A percentile compares a stretch with the other conserved stretches of the same genome.
Conservation (phyloP, 2,329 filamentous ascomycete species). For the Ilyonectria sp. region DNA sequence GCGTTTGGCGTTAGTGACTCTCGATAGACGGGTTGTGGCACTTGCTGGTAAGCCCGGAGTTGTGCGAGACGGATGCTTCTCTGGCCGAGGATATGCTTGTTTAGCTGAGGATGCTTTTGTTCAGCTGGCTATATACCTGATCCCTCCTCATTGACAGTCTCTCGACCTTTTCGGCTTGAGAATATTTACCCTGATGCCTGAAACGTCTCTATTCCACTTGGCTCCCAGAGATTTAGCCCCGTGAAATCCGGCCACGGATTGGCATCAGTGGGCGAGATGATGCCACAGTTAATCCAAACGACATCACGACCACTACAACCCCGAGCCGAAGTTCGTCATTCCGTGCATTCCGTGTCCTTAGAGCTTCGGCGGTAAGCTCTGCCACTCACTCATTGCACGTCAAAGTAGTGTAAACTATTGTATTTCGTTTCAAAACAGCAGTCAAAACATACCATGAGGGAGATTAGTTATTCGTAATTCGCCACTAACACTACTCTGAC, state of each 20-base stretch:
- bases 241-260: conserved; percentile 31
- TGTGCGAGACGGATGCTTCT: neutral
- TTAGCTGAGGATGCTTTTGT: neutral
- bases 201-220: no score
- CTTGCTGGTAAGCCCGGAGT: conserved; percentile 67
- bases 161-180: no score
- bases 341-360: conserved; percentile 59
- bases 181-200: no score
- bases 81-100: neutral
- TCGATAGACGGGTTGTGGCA: conserved; percentile 66
- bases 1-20: conserved; percentile 47
- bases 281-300: conserved; percentile 57
- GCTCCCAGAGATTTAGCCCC: no score
- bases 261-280: conserved; percentile 45
- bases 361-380: conserved; percentile 58
- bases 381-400: neutral
- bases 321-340: conserved; percentile 55
- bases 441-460: neutral
- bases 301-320: conserved; percentile 47
- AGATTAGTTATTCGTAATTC: neutral
- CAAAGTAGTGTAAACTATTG: neutral
- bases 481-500: neutral
- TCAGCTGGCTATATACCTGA: neutral
- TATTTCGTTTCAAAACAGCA: neutral
- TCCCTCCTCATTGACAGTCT: no score